phyloP scores from a whole-genome alignment of 441 rosid species.

The Gossypium davidsonii region DNA sequence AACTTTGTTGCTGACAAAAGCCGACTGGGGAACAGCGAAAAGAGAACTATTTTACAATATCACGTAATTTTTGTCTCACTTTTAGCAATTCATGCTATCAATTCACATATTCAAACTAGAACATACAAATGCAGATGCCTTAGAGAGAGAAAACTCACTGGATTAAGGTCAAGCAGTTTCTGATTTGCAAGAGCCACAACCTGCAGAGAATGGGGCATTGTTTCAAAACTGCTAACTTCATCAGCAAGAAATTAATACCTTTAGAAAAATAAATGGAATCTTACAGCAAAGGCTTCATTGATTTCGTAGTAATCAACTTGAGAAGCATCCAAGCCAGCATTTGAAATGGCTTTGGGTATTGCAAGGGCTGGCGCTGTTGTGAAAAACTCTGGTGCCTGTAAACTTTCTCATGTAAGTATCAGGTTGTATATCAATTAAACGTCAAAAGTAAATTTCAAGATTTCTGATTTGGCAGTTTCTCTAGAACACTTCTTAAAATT shows the following conservation, averaged over 20 bases:
- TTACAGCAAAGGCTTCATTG: slow-evolving; percentile 96
- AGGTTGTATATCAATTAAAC: slow-evolving; percentile 2
- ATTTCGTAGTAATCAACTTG: slow-evolving; percentile 87
- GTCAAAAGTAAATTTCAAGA: neutral
- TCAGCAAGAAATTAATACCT: neutral
- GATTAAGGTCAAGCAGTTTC: slow-evolving; percentile 69
- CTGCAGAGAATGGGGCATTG: slow-evolving; percentile 31
- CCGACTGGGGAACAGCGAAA: neutral
- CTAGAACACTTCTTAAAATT: neutral
- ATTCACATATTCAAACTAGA: neutral
- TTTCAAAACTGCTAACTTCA: neutral
- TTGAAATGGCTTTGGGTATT: slow-evolving; percentile 72
- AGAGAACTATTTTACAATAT: neutral
- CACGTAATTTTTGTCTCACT: neutral
- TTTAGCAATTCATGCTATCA: neutral
- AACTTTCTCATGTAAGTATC: slow-evolving; percentile 16
- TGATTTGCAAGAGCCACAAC: slow-evolving; percentile 90
- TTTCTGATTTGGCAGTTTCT: neutral
- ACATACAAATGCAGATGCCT: neutral
- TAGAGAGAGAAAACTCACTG: slow-evolving; percentile 41
- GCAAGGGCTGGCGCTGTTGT: slow-evolving; percentile 93
- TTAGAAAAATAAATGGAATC: slow-evolving; percentile 13
- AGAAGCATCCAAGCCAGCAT: slow-evolving; percentile 76
- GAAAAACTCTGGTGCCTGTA: slow-evolving; percentile 81
- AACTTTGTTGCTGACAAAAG: neutral